Evolutionary conservation across 345 rosid genomes (phyloP).

Genomic region (Rhizophora mangle): DNA sequence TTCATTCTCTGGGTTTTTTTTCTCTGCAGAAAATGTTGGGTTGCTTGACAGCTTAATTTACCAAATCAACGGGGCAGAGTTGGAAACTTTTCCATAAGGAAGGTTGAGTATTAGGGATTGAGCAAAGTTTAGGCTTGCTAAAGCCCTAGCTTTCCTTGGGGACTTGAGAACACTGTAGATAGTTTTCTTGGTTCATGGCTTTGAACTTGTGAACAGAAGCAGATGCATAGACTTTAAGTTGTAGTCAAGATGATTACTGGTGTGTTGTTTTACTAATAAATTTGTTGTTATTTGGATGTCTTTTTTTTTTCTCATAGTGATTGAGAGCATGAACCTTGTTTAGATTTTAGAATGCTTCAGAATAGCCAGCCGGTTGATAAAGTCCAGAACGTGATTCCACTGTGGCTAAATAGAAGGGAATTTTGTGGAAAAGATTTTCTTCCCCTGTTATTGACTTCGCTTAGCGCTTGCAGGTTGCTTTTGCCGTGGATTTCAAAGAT

Average conservation of each 20-base stretch:
- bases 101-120: too few species aligned
- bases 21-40: too few species aligned
- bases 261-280: background rate
- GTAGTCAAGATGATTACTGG: background rate
- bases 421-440: background rate
- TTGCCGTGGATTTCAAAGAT: conserved; percentile 87
- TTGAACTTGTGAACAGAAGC: background rate
- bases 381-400: background rate
- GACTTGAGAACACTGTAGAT: too few species aligned
- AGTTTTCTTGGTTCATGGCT: background rate
- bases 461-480: conserved; percentile 57
- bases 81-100: too few species aligned
- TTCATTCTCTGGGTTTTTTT: too few species aligned
- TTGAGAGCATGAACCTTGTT: background rate
- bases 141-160: too few species aligned
- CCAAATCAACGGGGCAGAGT: too few species aligned
- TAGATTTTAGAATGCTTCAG: background rate
- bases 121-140: too few species aligned
- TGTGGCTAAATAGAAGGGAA: too few species aligned
- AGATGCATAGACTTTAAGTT: background rate
- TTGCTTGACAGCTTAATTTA: too few species aligned
- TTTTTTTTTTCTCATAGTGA: background rate
- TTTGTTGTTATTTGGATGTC: background rate
- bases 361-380: background rate
- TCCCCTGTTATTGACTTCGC: conserved; percentile 12